Evolutionary conservation across 2,329 filamentous ascomycete species (phyloP).

Genomic region (Colletotrichum melonis): DNA sequence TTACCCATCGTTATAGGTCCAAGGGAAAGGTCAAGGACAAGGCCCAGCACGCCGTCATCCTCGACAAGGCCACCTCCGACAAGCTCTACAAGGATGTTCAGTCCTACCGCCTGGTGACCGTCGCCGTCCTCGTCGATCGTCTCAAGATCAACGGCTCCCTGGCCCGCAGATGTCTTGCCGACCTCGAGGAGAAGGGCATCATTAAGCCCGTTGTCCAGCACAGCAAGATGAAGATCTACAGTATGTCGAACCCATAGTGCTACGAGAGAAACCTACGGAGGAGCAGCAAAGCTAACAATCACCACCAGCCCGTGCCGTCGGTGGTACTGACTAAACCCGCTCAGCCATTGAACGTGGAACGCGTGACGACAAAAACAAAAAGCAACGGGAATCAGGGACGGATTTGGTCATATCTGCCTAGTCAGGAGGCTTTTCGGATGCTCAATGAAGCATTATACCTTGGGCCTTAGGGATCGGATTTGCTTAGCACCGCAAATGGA

Average conservation of each 20-base stretch:
- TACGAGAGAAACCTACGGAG: neutral
- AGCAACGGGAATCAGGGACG: constrained; percentile 28
- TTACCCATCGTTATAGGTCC: constrained; percentile 42
- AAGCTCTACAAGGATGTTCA: constrained; percentile 99
- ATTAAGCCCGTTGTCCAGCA: constrained; percentile 98
- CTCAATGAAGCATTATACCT: constrained; percentile 37
- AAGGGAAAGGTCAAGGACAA: constrained; percentile 96
- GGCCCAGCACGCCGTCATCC: constrained; percentile 98
- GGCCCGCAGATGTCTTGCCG: constrained; percentile 87
- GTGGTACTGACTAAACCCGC: constrained; percentile 57
- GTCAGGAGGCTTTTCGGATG: constrained; percentile 37
- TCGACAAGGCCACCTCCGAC: constrained; percentile 97
- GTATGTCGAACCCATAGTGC: constrained; percentile 54
- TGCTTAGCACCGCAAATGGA: constrained; percentile 37
- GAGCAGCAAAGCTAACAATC: constrained; percentile 42
- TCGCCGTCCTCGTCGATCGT: constrained; percentile 98
- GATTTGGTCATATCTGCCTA: constrained; percentile 37
- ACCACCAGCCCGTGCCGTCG: constrained; percentile 68
- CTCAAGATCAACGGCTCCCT: constrained; percentile 99
- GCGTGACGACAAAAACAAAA: constrained; percentile 34
- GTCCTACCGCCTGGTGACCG: constrained; percentile 99
- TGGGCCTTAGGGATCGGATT: constrained; percentile 37
- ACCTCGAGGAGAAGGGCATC: constrained; percentile 97
- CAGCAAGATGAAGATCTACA: constrained; percentile 99
- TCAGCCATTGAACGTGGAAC: constrained; percentile 19